Base-by-base conservation (phyloP, 2,329 filamentous ascomycete species). In the Blastomyces emzantsi region DNA sequence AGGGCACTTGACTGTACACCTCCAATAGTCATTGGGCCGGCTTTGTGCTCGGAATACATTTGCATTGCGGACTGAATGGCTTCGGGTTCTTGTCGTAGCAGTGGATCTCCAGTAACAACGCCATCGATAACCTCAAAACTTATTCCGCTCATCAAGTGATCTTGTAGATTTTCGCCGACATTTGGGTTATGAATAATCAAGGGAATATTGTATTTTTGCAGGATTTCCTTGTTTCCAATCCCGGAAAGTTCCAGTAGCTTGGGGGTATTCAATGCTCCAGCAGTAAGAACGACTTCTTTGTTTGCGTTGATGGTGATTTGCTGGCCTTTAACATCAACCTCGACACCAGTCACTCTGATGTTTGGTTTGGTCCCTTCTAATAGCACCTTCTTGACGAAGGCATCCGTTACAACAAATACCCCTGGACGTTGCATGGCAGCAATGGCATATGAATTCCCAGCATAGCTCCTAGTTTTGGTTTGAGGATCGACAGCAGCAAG, bases 161-260 rank as follows among this genome's bases (percentile, higher is more conserved):
- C 80, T 66, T 83, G 81, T 56, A 82, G 75, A 64, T 82, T 82
- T 59, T 78, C 78, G 9, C 82, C 82, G 4, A 83, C 79, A 5
- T 74, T 75, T 1, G 77, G 74, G 51, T 78, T 78, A 47, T 77
- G 72, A 22, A 83, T n/a, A 30, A 64, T 33, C 3, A 9, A 22
- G 22, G 41, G 22, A 36, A 65, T 17, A 36, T 6, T 57, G 55
- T 19, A 22, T 36, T 22, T 64, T 25, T 57, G 22, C 7, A 64
- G 41, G 25, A 36, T 45, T 17, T 57, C 41, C 36, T 28, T 39
- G 36, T 72, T 73, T 67, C 86, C 85, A 43, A 88, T 76, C 0
- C 85, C 85, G 0, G 84, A 87, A 1, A 85, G 76, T 67, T 88
- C 85, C 25, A 83, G 79, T 22, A 85, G 76, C 70, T 80, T 81